Evolutionary conservation across 176 grass and related monocot genomes (phyloP), one percentile per base, ranked within the genome.

Genomic region (Calamus simplicifolius): DNA sequence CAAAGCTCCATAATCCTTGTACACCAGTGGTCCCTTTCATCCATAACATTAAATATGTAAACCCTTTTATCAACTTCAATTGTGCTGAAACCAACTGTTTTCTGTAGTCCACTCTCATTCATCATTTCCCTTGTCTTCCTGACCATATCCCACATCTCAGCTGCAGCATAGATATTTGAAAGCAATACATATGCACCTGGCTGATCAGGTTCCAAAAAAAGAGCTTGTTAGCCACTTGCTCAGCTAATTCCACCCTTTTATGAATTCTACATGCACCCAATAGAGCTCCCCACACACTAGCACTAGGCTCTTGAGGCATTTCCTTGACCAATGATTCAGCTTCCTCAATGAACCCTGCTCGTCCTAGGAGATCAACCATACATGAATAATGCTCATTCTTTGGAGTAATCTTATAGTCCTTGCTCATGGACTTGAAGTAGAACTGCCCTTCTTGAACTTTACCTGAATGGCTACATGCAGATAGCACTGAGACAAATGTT

Each of bases 61-160:
- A 53, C 49, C 7, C 18, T 57, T 53, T 69, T 58, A 21, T 57
- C 66, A 27, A 69, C 53, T 57, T 69, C 52, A 57, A 72, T 72
- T 14, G 57, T 52, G 58, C 69, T 72, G 48, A 61, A 60, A 62
- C 69, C 57, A 31, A 62, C 50, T 23, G 57, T 51, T 29, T 62
- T 72, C n/a, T 43, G 48, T 19, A 52, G 57, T 19, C 8, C 14
- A 4, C 58, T 52, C 49, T 72, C 27, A 16, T 52, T 54, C 49
- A 60, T 72, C 16, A 72, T 16, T 18, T 62, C 69, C 53, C 69
- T 72, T 23, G 57, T 53, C 26, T 62, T 72, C 57, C 19, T 72
- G 25, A 62, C 69, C 69, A 72, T 72, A 25, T 72, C 69, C 69
- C 69, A 72, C 69, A 52, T 72, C 16, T 62, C 57, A 23, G 69